phyloP scores from a whole-genome alignment of 176 grass and related monocot genomes.

The Carex cristatella region DNA sequence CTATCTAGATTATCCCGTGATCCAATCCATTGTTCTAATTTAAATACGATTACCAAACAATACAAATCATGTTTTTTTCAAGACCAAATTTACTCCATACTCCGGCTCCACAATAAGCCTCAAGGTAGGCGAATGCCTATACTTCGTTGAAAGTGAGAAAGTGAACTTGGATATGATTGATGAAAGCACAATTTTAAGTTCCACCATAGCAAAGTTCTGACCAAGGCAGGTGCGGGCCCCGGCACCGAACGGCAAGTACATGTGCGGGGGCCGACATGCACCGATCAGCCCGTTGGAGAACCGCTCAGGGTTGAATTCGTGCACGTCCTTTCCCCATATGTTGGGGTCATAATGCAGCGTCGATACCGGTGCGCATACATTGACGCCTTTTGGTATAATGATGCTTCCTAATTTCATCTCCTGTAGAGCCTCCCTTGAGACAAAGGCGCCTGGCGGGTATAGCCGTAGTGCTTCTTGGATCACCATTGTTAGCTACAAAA shows the following conservation, averaged over 20 bases:
- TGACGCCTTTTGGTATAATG: conserved; percentile 72
- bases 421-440: conserved; percentile 69
- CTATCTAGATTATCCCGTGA: not conserved
- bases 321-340: conserved; percentile 63
- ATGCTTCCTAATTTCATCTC: conserved; percentile 59
- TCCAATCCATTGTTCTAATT: not conserved
- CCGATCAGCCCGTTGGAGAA: conserved; percentile 38
- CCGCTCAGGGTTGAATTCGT: conserved; percentile 76
- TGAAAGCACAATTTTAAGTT: conserved; percentile 84
- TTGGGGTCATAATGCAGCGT: conserved; percentile 80
- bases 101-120: conserved; percentile 85
- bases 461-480: conserved; percentile 85
- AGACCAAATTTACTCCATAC: conserved; percentile 56
- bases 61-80: conserved; percentile 19
- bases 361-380: conserved; percentile 75
- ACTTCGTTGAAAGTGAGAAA: conserved; percentile 45
- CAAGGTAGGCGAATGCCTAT: conserved; percentile 61
- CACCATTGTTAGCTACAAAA: conserved; percentile 75
- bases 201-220: conserved; percentile 81
- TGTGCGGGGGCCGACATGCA: conserved; percentile 50
- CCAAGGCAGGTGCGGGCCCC: conserved; percentile 94
- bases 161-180: conserved; percentile 66
- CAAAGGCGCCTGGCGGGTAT: conserved; percentile 85
- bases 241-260: conserved; percentile 81
- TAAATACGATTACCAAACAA: not conserved